phyloP scores from a whole-genome alignment of 2,329 filamentous ascomycete species.

The Pseudocercospora musae region DNA sequence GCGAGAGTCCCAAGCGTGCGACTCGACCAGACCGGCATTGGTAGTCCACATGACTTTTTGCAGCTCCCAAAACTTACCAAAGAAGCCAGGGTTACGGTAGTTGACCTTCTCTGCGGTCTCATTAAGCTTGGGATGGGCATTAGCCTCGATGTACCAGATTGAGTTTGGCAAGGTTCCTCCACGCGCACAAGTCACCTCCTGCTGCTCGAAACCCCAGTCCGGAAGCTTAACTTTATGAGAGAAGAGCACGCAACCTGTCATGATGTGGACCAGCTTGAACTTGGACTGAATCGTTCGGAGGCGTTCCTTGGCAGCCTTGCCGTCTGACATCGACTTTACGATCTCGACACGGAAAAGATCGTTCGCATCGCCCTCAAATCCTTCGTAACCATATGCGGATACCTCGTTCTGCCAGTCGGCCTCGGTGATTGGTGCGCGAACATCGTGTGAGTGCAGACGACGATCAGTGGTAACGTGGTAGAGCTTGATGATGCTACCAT shows the following conservation, averaged over 20 bases:
- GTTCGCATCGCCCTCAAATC: conserved; percentile 94
- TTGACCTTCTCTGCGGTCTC: conserved; percentile 86
- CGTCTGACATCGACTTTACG: conserved; percentile 80
- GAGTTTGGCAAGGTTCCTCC: conserved; percentile 93
- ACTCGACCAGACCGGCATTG: conserved; percentile 92
- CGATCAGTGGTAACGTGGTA: conserved; percentile 82
- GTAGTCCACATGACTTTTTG: conserved; percentile 99
- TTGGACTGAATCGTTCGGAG: conserved; percentile 94
- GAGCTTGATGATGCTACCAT: conserved; percentile 76
- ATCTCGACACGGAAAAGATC: conserved; percentile 95
- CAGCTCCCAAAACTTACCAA: conserved; percentile 96
- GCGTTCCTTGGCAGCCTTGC: conserved; percentile 73
- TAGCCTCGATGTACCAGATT: conserved; percentile 93
- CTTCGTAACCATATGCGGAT: conserved; percentile 94
- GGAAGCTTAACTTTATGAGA: conserved; percentile 99
- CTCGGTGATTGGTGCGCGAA: conserved; percentile 80
- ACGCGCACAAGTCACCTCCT: conserved; percentile 96
- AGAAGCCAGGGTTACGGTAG: conserved; percentile 90
- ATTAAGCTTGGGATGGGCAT: conserved; percentile 75
- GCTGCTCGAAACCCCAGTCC: conserved; percentile 96
- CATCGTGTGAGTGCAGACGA: conserved; percentile 92
- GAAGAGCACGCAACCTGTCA: conserved; percentile 95
- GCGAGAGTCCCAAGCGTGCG: conserved; percentile 96
- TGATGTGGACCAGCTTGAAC: conserved; percentile 90
- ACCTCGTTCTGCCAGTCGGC: conserved; percentile 57